Conservation (phyloP, 2,329 filamentous ascomycete species). For the Ceratocystis eucalypticola region DNA sequence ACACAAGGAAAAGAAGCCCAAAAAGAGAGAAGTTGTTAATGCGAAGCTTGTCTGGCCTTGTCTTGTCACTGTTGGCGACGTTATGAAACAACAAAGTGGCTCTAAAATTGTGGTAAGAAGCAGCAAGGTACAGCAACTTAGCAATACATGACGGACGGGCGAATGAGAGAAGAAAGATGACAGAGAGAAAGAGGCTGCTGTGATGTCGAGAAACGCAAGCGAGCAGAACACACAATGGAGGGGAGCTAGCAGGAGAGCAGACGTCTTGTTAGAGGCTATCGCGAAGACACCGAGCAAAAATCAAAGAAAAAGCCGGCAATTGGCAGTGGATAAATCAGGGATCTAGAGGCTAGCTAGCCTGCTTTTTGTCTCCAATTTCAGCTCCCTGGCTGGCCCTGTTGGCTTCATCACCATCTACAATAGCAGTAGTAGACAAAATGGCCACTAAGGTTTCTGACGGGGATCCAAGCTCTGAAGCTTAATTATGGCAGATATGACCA, state of each 20-base stretch:
- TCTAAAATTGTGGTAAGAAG: background rate
- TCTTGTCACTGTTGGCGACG: background rate
- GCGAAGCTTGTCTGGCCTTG: background rate
- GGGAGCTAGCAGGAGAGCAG: no score
- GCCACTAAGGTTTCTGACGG: background rate
- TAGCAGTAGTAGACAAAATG: background rate
- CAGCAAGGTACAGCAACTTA: background rate
- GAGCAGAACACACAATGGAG: no score
- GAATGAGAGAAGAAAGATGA: background rate
- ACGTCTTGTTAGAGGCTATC: no score
- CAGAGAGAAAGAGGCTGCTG: background rate
- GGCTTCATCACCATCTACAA: background rate
- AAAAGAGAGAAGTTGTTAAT: background rate
- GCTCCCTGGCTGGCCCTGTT: background rate
- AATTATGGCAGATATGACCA: background rate
- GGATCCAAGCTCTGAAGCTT: constrained; percentile 4
- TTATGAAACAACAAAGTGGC: constrained; percentile 1
- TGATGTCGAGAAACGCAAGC: no score
- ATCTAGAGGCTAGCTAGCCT: background rate
- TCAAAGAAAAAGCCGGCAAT: constrained; percentile 3
- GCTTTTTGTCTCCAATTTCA: background rate
- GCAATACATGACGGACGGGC: background rate
- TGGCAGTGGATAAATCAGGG: background rate
- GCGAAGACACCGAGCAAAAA: background rate
- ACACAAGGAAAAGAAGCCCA: background rate